Base-by-base conservation (phyloP, 208 protist species). In the Wallacemonas rigidus region DNA sequence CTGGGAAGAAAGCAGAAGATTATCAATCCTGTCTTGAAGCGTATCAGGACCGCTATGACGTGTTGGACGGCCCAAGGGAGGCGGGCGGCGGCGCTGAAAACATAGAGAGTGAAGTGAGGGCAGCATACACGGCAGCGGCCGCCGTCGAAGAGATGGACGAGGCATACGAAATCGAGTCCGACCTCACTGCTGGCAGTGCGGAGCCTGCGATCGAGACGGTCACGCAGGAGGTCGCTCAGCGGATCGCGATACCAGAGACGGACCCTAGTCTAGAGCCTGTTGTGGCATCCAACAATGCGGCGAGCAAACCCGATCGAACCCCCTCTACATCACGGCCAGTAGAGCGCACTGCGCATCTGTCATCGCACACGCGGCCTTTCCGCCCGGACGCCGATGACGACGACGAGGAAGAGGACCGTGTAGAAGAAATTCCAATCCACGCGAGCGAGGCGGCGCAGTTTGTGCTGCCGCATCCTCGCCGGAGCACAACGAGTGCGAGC, bases 1-100 rank as follows among this genome's bases (percentile, higher is more conserved):
- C 6, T 6, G 45, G 8, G 12, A 12, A 50, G 45, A 50, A 0
- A 50, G 45, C 0, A 12, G 45, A 50, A 50, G 8, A 50, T 26
- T 26, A 26, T 26, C 26, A 26, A 26, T 26, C 26, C 26, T 26
- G 26, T 26, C 26, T 26, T 26, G 26, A 26, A 26, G 26, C 26
- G 26, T 26, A 26, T 26, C 26, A 26, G 26, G 26, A 26, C 26
- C 26, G 26, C 26, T 26, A 0, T 26, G 26, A 26, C 26, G 26
- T 26, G 26, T 26, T 26, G 26, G 26, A 26, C 26, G 26, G 26
- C 26, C 26, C 26, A 26, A 26, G 26, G 26, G 26, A 26, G 26
- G 26, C 26, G 26, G 26, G 26, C 43, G 97, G 93, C 53, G 95
- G 91, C 35, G 96, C 96, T 44, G 97, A 99, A 69, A 82, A 58